Base-by-base conservation (phyloP, 495 filamentous ascomycete genomes). In the Cladorrhinum samala region DNA sequence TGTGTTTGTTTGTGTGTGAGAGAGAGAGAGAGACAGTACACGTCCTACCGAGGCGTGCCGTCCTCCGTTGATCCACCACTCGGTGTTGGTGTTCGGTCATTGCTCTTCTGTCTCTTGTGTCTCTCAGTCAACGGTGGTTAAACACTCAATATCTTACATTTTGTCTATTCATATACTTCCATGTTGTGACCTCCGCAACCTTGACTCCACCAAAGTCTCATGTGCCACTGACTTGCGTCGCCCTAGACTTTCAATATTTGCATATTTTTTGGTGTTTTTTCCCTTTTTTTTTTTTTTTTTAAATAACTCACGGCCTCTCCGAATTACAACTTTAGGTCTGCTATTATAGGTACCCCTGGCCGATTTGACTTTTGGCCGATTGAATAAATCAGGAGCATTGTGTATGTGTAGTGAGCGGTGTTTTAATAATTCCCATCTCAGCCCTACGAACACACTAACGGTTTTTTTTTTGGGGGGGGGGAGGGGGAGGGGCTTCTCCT, bases 381-480 rank as follows among this genome's bases (percentile, higher is more conserved):
- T 9, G 38, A n/a, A 16, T 17, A 41, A 21, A 2, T 23, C 42
- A 19, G 45, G 17, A 42, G 30, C 36, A 23, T 37, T 18, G 27
- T 3, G n/a, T 3, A 18, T 7, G 4, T 18, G 17, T 2, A 20
- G 7, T 18, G 43, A 47, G 33, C 43, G 24, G 24, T 14, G 21
- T 21, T 44, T 36, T 41, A 13, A 25, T 20, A n/a, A 46, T 50
- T 56, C 45, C 58, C 61, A 56, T 56, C 46, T 60, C 60, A 63
- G 58, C 61, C 61, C 61, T 63, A 63, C 25, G 60, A 53, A 25
- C 42, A 45, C 14, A 19, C 42, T 19, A 45, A 45, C 42, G 17
- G 17, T 36, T 47, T 30, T 47, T n/a, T 23, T 27, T 37, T 23
- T 23, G 46, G 40, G 54, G 54, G 54, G 42, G 47, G 38, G 52